Evolutionary conservation across 257 asterid genomes (phyloP).

Genomic region (Solanum corneliomulleri): DNA sequence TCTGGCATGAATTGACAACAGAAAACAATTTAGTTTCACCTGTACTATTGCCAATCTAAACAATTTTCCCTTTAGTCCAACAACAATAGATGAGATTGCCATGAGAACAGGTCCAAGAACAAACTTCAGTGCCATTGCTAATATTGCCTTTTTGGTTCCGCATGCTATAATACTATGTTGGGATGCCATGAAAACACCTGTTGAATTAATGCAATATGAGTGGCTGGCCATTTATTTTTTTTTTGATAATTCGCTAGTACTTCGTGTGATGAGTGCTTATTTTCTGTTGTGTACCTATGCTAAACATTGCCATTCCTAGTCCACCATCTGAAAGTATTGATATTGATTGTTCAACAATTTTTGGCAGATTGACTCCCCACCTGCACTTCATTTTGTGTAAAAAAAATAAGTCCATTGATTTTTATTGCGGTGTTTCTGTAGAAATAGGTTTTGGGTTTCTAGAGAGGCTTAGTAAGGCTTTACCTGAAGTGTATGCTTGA

Average conservation of each 20-base stretch:
- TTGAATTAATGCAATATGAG: background rate
- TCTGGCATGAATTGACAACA: background rate
- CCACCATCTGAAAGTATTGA: conserved; percentile 75
- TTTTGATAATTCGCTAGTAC: background rate
- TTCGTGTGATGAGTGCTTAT: conserved; percentile 1
- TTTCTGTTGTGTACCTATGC: conserved; percentile 51
- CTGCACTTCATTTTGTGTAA: conserved; percentile 29
- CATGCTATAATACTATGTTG: conserved; percentile 60
- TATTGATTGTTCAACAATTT: conserved; percentile 44
- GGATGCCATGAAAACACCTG: conserved; percentile 92
- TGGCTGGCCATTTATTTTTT: background rate
- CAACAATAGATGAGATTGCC: conserved; percentile 54
- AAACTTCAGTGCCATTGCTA: conserved; percentile 64
- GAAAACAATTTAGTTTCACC: conserved; percentile 21
- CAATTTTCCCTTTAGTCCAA: conserved; percentile 55
- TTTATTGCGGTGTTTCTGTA: background rate
- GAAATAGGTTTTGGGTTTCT: background rate
- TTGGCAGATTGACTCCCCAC: conserved; percentile 52
- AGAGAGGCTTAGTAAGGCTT: background rate
- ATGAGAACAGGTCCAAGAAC: conserved; percentile 60
- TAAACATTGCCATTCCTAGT: conserved; percentile 97
- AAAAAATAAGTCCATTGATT: background rate
- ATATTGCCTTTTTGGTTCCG: conserved; percentile 51
- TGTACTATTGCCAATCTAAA: conserved; percentile 73
- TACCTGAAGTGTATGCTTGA: conserved; percentile 79